These are phyloP conservation scores for Annona squamosa DNA, from an alignment of 164 flowering plant species.

Conservation along the genomic window DNA sequence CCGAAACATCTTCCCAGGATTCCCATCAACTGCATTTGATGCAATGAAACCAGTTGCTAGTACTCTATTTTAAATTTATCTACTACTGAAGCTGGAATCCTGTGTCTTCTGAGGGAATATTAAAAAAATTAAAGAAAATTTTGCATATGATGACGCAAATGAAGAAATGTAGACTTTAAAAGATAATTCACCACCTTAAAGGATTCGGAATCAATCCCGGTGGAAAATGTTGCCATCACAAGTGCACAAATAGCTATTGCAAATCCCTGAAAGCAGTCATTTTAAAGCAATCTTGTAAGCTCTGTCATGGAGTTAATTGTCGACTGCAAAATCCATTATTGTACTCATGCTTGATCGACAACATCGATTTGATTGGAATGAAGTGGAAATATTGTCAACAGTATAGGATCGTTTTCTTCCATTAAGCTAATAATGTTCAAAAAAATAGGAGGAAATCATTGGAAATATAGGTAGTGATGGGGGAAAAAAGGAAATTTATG, in stretches of 20 bases:
- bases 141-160: not conserved
- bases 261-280: conserved; percentile 46
- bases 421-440: too few relatives aligned
- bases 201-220: conserved; percentile 84
- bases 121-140: not conserved
- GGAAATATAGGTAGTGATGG: too few relatives aligned
- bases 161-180: not conserved
- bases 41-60: not conserved
- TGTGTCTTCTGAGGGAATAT: not conserved
- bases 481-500: too few relatives aligned
- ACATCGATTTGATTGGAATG: too few relatives aligned
- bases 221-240: conserved; percentile 90
- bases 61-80: not conserved
- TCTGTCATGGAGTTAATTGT: not conserved
- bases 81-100: not conserved
- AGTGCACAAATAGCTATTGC: conserved; percentile 73
- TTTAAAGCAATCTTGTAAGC: conserved; percentile 4
- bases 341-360: not conserved
- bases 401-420: too few relatives aligned
- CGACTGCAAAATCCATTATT: not conserved
- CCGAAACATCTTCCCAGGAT: not conserved
- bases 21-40: not conserved
- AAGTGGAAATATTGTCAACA: too few relatives aligned
- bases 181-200: conserved; percentile 52
- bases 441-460: too few relatives aligned